Evolutionary conservation across 805 yeast species (phyloP).

Genomic region (Myxozyma vanderwaltii): DNA sequence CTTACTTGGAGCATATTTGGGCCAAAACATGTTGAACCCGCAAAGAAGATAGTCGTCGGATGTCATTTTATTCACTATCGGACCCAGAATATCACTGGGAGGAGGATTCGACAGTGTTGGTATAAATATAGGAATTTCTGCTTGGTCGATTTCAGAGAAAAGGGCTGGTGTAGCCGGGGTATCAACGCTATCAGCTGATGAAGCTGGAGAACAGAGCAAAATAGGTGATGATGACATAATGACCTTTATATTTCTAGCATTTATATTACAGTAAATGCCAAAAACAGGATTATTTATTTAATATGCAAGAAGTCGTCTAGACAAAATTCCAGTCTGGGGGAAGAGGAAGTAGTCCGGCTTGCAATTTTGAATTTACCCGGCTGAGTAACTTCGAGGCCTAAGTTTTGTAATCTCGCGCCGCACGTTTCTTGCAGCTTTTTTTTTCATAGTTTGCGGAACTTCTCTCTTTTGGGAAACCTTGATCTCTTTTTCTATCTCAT

Average conservation of each 20-base stretch:
- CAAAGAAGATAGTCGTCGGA: constrained; percentile 4
- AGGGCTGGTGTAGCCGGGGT: constrained; percentile 6
- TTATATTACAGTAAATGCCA: no score
- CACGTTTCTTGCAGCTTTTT: constrained; percentile 14
- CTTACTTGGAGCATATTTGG: constrained; percentile 13
- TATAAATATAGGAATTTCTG: constrained; percentile 12
- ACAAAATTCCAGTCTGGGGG: not conserved
- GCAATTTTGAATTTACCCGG: constrained; percentile 1
- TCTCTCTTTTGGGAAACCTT: no score
- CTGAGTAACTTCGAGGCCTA: not conserved
- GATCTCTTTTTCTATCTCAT: not conserved
- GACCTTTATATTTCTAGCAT: no score
- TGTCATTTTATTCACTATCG: not conserved
- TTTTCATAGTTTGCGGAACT: not conserved
- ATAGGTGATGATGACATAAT: not conserved
- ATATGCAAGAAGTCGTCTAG: not conserved
- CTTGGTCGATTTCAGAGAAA: not conserved
- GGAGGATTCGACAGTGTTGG: not conserved
- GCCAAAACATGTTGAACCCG: constrained; percentile 12
- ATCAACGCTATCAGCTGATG: not conserved
- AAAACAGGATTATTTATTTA: not conserved
- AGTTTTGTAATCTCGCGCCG: constrained; percentile 1
- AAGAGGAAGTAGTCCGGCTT: no score
- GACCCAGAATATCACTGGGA: constrained; percentile 4
- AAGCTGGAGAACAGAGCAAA: not conserved